Base-by-base conservation (phyloP, 2,329 filamentous ascomycete species). In the Sporothrix inflata region DNA sequence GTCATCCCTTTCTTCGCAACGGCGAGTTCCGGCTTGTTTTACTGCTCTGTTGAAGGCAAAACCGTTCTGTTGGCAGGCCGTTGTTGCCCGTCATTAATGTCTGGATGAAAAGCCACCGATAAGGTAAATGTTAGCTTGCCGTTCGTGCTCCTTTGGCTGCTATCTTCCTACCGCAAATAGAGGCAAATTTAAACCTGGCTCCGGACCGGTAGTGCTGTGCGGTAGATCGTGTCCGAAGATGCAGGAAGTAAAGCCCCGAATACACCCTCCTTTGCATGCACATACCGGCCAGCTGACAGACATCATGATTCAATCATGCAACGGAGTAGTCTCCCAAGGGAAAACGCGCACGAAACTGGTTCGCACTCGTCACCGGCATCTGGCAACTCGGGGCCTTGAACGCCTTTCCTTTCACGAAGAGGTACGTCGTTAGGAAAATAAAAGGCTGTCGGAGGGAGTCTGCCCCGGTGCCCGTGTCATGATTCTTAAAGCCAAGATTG, bases 221-320 rank as follows among this genome's bases (percentile, higher is more conserved):
- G 19, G 30, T 53, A 24, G 47, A 40, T 42, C 65, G 45, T 16
- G 30, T 5, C 47, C 47, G 47, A 53, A 21, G 47, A 12, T 16
- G 47, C 65, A 47, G 65, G 47, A 68, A 53, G 47, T 19, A 53
- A 42, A 42, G 34, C 66, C 49, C 49, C 49, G 66, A 67, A 49
- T 6, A 47, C 38, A 45, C 4, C 11, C 16, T 21, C 21, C 60
- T 27, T 42, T 40, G 30, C 30, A 65, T 65, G 60, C 60, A 45
- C 38, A n/a, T 45, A 16, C 60, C 60, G 60, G 60, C 38, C 60
- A 65, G 38, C 0, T 65, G 60, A 65, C 38, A 27, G 7, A 27
- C 1, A 45, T 45, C 21, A 65, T 45, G 21, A 65, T 63, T 19
- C 38, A 45, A 65, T 27, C 38, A 27, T 65, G 60, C 60, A 65